Conservation (phyloP, 495 filamentous ascomycete genomes). For the Aspergillus bridgeri region DNA sequence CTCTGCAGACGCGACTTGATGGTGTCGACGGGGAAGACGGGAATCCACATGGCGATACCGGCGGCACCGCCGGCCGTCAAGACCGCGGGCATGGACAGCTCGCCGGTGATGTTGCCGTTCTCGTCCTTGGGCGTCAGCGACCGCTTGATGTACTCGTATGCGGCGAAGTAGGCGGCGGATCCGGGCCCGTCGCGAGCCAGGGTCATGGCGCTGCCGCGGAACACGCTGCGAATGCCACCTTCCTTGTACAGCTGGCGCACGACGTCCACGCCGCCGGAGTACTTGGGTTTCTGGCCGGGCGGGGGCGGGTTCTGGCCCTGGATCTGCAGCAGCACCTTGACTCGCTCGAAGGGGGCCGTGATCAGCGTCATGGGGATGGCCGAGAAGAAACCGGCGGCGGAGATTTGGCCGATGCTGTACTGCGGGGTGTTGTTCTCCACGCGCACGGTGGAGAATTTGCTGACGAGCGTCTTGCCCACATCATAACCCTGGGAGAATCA, state of each 20-base stretch:
- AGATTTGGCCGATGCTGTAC: conserved; percentile 82
- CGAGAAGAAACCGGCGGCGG: conserved; percentile 92
- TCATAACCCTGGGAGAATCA: conserved; percentile 68
- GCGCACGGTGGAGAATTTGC: conserved; percentile 58
- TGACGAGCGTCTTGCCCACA: conserved; percentile 84
- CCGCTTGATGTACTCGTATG: conserved; percentile 93
- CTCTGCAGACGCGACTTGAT: conserved; percentile 94
- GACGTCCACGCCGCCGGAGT: conserved; percentile 85
- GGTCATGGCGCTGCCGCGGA: conserved; percentile 85
- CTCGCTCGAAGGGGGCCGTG: conserved; percentile 96
- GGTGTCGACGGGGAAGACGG: conserved; percentile 96
- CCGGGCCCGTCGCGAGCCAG: conserved; percentile 92
- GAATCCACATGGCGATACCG: conserved; percentile 98
- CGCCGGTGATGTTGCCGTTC: conserved; percentile 60
- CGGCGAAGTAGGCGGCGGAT: conserved; percentile 91
- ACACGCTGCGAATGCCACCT: conserved; percentile 86
- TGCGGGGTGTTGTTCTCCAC: conserved; percentile 57
- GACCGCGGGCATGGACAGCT: conserved; percentile 79
- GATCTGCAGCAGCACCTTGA: conserved; percentile 97
- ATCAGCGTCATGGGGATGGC: conserved; percentile 97
- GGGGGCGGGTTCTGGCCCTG: conserved; percentile 85
- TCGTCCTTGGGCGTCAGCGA: conserved; percentile 81
- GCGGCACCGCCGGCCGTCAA: conserved; percentile 83
- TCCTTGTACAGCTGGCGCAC: conserved; percentile 91
- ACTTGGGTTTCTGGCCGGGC: conserved; percentile 89